Percentiles rank a stretch among this genome's conserved stretches.
Conservation (phyloP, 306 rosid genomes). For the Hippophae rhamnoides region DNA sequence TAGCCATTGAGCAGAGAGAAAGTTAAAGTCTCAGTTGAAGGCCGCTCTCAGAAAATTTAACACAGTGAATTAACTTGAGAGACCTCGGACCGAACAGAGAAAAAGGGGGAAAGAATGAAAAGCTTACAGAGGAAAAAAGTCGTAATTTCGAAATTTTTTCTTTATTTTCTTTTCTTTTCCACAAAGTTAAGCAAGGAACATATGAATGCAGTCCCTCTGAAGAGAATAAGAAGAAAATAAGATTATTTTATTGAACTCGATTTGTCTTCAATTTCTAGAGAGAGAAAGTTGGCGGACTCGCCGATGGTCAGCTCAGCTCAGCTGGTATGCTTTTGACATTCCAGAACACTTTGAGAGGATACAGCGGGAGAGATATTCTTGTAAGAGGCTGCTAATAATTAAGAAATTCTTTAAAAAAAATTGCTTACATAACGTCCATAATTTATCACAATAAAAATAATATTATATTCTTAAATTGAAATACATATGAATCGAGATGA, state of each 20-base stretch:
- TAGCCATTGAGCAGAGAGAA: too few species aligned
- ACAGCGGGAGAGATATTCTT: constrained; percentile 6
- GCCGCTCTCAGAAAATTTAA: constrained; percentile 12
- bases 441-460: too few species aligned
- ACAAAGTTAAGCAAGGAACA: constrained; percentile 23
- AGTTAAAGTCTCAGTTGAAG: not conserved
- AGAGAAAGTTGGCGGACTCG: constrained; percentile 20
- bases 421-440: too few species aligned
- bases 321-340: not conserved
- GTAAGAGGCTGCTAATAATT: too few species aligned
- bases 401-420: too few species aligned
- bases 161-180: constrained; percentile 10
- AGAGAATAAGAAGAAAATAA: not conserved
- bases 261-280: not conserved
- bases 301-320: constrained; percentile 24
- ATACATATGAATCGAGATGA: too few species aligned
- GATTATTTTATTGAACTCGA: too few species aligned
- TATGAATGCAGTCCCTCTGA: constrained; percentile 10
- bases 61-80: constrained; percentile 19
- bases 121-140: constrained; percentile 8
- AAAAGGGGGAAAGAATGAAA: constrained; percentile 1
- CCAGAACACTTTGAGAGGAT: not conserved
- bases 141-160: not conserved
- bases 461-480: too few species aligned
- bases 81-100: constrained; percentile 19